Conservation (phyloP, 2,329 filamentous ascomycete genomes). For the Cladobotryum protrusum region DNA sequence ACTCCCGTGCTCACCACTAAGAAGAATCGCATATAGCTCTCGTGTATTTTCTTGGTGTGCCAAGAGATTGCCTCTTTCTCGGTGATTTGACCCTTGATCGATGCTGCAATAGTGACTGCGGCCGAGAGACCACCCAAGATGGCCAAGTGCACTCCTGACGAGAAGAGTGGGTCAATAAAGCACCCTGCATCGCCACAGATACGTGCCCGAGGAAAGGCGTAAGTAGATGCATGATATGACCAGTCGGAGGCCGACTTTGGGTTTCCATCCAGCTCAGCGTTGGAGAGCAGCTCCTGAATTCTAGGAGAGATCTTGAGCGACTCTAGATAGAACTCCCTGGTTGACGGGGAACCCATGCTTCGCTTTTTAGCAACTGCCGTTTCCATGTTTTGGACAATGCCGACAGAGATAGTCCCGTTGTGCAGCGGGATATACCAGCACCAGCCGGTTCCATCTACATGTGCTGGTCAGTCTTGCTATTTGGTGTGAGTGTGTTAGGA, state of each 20-base stretch:
- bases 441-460: conserved; percentile 42
- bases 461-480: neutral
- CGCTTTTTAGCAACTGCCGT: conserved; percentile 28
- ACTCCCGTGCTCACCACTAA: conserved; percentile 19
- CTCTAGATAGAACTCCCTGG: conserved; percentile 28
- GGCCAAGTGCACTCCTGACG: conserved; percentile 42
- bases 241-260: conserved; percentile 40
- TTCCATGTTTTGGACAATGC: conserved; percentile 36
- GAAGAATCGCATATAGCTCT: conserved; percentile 43
- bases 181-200: conserved; percentile 41
- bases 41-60: conserved; percentile 39
- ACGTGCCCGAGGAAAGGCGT: conserved; percentile 34
- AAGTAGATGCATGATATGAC: conserved; percentile 39
- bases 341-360: conserved; percentile 8
- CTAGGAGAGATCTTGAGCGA: conserved; percentile 28
- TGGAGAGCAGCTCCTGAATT: conserved; percentile 23
- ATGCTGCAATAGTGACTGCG: conserved; percentile 36
- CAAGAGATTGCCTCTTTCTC: conserved; percentile 32
- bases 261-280: conserved; percentile 27
- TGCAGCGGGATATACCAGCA: conserved; percentile 45
- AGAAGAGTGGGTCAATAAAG: conserved; percentile 46
- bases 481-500: too few species aligned
- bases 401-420: conserved; percentile 37
- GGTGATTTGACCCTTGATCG: conserved; percentile 29
- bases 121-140: conserved; percentile 37